These are phyloP conservation scores for Petunia hybrid DNA, from an alignment of 305 asterid genomes.

Conservation along the genomic window DNA sequence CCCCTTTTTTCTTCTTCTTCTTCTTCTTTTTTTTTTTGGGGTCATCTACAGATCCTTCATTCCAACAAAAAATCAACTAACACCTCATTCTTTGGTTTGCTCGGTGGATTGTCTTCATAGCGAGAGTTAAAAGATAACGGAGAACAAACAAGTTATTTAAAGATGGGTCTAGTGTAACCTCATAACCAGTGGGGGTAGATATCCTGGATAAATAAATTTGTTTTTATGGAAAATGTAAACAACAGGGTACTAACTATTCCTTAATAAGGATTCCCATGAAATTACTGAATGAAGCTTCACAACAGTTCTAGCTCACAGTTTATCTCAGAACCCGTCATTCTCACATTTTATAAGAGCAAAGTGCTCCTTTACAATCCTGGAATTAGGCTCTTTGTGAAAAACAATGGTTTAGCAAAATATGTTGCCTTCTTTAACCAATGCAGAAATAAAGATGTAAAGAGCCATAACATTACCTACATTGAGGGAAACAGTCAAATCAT, in stretches of 20 bases:
- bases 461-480: neutral
- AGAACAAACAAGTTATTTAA: neutral
- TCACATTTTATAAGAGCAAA: neutral
- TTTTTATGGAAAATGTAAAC: neutral
- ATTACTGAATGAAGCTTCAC: neutral
- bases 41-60: neutral
- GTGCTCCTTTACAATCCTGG: neutral
- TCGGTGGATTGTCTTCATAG: neutral
- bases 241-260: neutral
- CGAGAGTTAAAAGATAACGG: neutral
- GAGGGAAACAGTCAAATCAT: neutral
- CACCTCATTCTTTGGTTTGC: neutral
- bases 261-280: neutral
- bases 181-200: neutral
- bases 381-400: neutral
- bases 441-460: neutral
- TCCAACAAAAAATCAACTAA: conserved; percentile 12
- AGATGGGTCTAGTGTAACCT: neutral
- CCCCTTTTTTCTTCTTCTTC: neutral
- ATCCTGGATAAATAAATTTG: neutral
- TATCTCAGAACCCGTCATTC: neutral
- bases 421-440: neutral
- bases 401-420: neutral
- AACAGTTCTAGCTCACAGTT: neutral
- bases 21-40: neutral